Percentiles rank a stretch among this genome's conserved stretches.
phyloP scores from a whole-genome alignment of 73 alveolate species.

The Diophrys sp. region DNA sequence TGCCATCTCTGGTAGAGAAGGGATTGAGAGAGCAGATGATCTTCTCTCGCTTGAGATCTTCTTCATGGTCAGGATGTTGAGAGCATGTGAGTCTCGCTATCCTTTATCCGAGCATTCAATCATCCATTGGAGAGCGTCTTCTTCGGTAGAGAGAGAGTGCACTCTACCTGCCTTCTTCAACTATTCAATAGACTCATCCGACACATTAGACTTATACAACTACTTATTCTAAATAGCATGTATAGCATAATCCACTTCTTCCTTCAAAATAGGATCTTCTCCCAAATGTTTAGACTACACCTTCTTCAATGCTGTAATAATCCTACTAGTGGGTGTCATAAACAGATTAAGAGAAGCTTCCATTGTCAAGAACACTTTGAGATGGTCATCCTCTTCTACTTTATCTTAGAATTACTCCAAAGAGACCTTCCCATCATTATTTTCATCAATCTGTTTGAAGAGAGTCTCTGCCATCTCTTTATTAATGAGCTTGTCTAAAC shows the following conservation, averaged over 20 bases:
- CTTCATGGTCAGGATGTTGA: neutral
- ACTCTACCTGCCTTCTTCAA: neutral
- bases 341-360: neutral
- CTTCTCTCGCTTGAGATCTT: neutral
- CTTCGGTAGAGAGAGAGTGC: neutral
- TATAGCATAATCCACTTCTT: constrained; percentile 1
- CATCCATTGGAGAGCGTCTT: neutral
- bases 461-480: neutral
- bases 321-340: constrained; percentile 8
- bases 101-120: constrained; percentile 4
- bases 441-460: neutral
- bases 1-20: too few relatives aligned
- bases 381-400: neutral
- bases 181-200: neutral
- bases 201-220: neutral
- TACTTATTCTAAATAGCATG: neutral
- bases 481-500: neutral
- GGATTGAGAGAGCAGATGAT: neutral
- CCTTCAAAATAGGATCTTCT: neutral
- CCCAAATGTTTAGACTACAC: neutral
- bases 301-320: neutral
- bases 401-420: neutral
- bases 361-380: neutral
- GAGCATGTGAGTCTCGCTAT: neutral
- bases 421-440: neutral